These are phyloP conservation scores for Rhizopogon vinicolor DNA, from an alignment of 768 basidiomycete genomes.

Conservation along the genomic window DNA sequence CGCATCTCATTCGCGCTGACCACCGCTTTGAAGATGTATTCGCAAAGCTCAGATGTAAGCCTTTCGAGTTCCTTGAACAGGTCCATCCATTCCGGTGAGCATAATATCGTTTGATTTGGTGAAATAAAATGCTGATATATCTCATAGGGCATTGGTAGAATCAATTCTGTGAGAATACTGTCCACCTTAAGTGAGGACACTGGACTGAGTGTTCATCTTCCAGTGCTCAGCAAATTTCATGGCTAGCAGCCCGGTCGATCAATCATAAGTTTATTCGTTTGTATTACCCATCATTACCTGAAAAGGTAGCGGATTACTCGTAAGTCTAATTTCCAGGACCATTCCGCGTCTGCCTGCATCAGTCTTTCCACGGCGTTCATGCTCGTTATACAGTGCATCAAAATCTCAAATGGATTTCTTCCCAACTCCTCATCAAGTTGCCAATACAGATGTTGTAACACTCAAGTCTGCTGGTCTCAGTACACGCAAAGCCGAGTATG, in stretches of 20 bases:
- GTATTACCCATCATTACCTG: slow-evolving; percentile 70
- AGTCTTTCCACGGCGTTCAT: background rate
- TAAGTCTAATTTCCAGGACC: slow-evolving; percentile 21
- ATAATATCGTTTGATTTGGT: slow-evolving; percentile 3
- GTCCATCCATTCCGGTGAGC: slow-evolving; percentile 80
- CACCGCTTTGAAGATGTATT: slow-evolving; percentile 71
- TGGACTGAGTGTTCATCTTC: background rate
- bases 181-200: background rate
- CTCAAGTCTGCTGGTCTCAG: slow-evolving; percentile 77
- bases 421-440: slow-evolving; percentile 69
- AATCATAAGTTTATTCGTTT: slow-evolving; percentile 74
- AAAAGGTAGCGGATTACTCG: slow-evolving; percentile 52
- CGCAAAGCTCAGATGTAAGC: slow-evolving; percentile 59
- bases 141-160: slow-evolving; percentile 57
- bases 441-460: slow-evolving; percentile 48
- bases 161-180: slow-evolving; percentile 59
- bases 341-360: background rate
- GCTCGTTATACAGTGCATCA: slow-evolving; percentile 3
- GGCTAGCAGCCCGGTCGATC: slow-evolving; percentile 83
- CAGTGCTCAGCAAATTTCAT: slow-evolving; percentile 80
- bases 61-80: slow-evolving; percentile 67
- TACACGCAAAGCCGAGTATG: slow-evolving; percentile 85
- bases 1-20: slow-evolving; percentile 65
- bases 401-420: slow-evolving; percentile 44
- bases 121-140: background rate